Conservation (phyloP, 2,329 filamentous ascomycete genomes). For the Clarireedia homoeocarpa region DNA sequence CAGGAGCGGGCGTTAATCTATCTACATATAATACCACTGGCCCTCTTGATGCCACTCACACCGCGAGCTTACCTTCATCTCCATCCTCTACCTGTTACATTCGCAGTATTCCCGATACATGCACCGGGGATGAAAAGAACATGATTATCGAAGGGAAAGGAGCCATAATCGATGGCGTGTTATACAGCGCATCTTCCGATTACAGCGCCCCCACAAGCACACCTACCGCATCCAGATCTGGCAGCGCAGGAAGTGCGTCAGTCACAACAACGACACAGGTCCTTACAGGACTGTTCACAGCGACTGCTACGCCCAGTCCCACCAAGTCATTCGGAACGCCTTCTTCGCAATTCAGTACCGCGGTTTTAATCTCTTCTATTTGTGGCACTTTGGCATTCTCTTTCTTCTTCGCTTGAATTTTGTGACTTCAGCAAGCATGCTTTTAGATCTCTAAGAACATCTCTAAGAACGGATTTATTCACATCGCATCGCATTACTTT, state of each 20-base stretch:
- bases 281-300: constrained; percentile 28
- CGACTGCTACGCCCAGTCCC: constrained; percentile 26
- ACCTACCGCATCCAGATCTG: constrained; percentile 8
- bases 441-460: too few relatives aligned
- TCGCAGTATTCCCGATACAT: constrained; percentile 46
- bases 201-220: constrained; percentile 28
- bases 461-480: too few relatives aligned
- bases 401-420: neutral
- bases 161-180: constrained; percentile 51
- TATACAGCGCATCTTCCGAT: constrained; percentile 37
- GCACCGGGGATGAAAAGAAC: constrained; percentile 41
- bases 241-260: constrained; percentile 14
- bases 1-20: constrained; percentile 44
- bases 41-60: constrained; percentile 47
- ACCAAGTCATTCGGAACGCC: constrained; percentile 4
- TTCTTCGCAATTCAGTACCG: neutral
- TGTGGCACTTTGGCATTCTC: neutral
- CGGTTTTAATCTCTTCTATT: neutral
- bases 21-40: constrained; percentile 49
- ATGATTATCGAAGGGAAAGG: constrained; percentile 43
- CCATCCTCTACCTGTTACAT: constrained; percentile 53
- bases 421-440: too few relatives aligned
- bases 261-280: constrained; percentile 26
- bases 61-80: constrained; percentile 41
- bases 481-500: too few relatives aligned